Evolutionary conservation across 208 protist genomes (phyloP).

Genomic region (Trichomonas gallinae): DNA sequence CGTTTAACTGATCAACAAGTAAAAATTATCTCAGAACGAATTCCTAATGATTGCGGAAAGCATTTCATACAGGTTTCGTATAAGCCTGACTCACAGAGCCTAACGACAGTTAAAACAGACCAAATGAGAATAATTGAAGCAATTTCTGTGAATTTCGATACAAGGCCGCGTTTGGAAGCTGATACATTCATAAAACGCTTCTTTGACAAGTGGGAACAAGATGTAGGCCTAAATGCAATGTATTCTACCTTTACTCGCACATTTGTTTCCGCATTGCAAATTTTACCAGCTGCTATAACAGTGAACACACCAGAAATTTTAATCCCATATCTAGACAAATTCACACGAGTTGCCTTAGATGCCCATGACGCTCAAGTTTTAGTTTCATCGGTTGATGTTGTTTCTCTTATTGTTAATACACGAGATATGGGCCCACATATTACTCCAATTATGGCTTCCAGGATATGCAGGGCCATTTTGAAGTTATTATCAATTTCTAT

Average conservation of each 20-base stretch:
- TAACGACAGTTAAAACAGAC: neutral
- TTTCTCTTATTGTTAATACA: neutral
- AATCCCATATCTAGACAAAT: neutral
- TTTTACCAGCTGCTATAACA: neutral
- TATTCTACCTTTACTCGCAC: neutral
- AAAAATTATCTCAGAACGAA: neutral
- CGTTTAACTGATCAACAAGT: neutral
- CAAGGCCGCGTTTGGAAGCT: neutral
- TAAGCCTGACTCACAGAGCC: neutral
- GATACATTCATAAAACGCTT: neutral
- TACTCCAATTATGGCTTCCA: neutral
- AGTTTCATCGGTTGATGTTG: neutral
- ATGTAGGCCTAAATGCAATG: neutral
- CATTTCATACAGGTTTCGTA: neutral
- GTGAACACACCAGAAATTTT: neutral
- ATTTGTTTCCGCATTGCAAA: neutral
- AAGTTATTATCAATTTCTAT: neutral
- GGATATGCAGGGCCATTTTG: neutral
- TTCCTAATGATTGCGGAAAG: neutral
- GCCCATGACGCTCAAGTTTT: neutral
- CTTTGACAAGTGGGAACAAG: neutral
- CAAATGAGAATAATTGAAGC: neutral
- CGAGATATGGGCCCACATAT: neutral
- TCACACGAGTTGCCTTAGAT: neutral
- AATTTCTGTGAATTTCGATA: neutral